These are phyloP conservation scores for Daldinia sp. DNA, from an alignment of 2,329 filamentous ascomycete genomes.

Conservation along the genomic window DNA sequence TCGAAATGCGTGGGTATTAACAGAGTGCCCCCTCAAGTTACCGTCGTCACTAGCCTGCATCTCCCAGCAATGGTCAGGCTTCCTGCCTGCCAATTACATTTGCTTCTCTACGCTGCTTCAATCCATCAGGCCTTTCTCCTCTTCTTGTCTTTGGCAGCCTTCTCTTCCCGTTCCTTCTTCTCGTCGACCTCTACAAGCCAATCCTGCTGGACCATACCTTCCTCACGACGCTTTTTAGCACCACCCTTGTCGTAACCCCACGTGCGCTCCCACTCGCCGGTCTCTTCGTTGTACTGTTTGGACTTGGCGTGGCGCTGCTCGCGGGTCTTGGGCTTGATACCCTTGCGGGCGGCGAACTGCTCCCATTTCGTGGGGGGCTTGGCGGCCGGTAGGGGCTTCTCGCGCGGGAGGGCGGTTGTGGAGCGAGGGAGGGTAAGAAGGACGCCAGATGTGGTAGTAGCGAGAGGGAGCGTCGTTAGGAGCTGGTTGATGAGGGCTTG, in stretches of 20 bases:
- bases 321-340: conserved; percentile 87
- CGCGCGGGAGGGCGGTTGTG: conserved; percentile 78
- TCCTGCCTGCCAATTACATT: background rate
- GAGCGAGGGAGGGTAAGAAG: conserved; percentile 78
- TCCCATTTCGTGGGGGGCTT: conserved; percentile 94
- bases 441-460: conserved; percentile 73
- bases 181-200: conserved; percentile 94
- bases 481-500: conserved; percentile 97
- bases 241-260: conserved; percentile 76
- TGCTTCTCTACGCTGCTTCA: background rate
- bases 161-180: conserved; percentile 56
- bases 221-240: conserved; percentile 82
- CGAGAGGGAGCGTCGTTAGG: conserved; percentile 84
- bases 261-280: conserved; percentile 87
- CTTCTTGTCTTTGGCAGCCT: conserved; percentile 33
- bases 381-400: conserved; percentile 86
- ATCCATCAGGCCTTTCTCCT: conserved; percentile 32
- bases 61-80: background rate
- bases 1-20: conserved; percentile 34
- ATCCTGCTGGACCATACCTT: conserved; percentile 71
- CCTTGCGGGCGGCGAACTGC: conserved; percentile 95
- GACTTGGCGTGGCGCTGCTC: conserved; percentile 75
- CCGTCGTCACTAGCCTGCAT: background rate
- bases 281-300: conserved; percentile 83
- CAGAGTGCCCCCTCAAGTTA: conserved; percentile 8